Percentiles rank a stretch among this genome's conserved stretches.
These are phyloP conservation scores for Pilasporangium apinafurcum DNA, from an alignment of 352 stramenopile species.

Conservation along the genomic window DNA sequence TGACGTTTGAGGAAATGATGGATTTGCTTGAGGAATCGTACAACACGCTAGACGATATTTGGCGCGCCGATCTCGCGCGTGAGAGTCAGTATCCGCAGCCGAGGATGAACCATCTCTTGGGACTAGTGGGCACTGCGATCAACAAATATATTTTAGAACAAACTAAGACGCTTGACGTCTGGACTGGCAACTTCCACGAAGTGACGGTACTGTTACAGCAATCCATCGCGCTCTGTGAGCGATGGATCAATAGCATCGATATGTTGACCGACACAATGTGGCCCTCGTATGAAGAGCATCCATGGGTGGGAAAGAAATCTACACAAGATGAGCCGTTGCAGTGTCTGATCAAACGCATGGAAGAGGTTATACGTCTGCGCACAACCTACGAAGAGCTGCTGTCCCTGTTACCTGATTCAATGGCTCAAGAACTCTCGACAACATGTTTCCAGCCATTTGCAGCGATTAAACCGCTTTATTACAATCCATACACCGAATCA, in stretches of 20 bases:
- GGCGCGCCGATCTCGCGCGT: constrained; percentile 61
- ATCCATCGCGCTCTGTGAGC: constrained; percentile 69
- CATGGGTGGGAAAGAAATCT: constrained; percentile 56
- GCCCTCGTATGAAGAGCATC: constrained; percentile 74
- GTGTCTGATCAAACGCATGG: constrained; percentile 54
- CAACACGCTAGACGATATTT: constrained; percentile 87
- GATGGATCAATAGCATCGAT: constrained; percentile 66
- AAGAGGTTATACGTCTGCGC: constrained; percentile 77
- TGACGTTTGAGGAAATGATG: constrained; percentile 71
- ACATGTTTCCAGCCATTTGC: constrained; percentile 73
- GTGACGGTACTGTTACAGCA: constrained; percentile 55
- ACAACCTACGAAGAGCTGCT: constrained; percentile 86
- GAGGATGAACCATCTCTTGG: constrained; percentile 86
- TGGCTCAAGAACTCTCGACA: constrained; percentile 26
- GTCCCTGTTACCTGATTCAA: constrained; percentile 43
- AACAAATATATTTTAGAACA: constrained; percentile 65
- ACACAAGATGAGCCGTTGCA: constrained; percentile 30
- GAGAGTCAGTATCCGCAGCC: constrained; percentile 75
- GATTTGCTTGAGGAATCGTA: constrained; percentile 84
- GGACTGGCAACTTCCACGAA: constrained; percentile 55
- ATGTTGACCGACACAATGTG: constrained; percentile 79
- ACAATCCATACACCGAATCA: constrained; percentile 88
- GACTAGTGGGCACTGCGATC: constrained; percentile 71
- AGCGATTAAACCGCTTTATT: constrained; percentile 67
- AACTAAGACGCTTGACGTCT: constrained; percentile 47